Evolutionary conservation across 495 filamentous ascomycete species (phyloP), one percentile per base, ranked within the genome.

Genomic region (Podospora pseudopauciseta): DNA sequence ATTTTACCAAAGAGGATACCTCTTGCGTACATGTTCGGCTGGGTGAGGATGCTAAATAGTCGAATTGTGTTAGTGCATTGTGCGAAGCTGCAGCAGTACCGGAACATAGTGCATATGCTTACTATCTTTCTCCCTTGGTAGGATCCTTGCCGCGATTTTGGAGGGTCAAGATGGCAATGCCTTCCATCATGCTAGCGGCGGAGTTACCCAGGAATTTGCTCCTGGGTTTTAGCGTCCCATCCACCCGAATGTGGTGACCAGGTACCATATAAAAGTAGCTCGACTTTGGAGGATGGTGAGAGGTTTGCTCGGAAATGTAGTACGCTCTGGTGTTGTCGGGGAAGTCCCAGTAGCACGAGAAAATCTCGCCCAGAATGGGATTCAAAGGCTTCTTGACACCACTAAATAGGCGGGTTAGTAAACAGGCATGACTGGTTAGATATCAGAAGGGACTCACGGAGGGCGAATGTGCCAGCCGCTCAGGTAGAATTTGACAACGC

Each of bases 241-340:
- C 95, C 73, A 99, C 96, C 30, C 95, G 87, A 69, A 99, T 97
- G 65, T 94, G 82, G 73, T 98, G 94, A 65, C 94, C 92, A 4
- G 95, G 95, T 3, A 92, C 93, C 91, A 97, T 97, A 81, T 95
- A 99, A 78, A 98, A 99, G 79, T 99, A 99, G 79, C 92, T 96
- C 68, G 94, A 97, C 77, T 99, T 99, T 2, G 95, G 95, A 23
- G 95, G 95, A 74, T 99, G 95, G 78, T 99, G 95, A 19, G 93
- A 99, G 15, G 76, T 78, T 79, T 99, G 95, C 81, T 99, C 95
- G 59, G 95, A 87, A 68, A 99, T 91, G 80, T 98, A 99, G 79
- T 96, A 97, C 70, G 90, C 95, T 72, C 88, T 88, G 7, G 92
- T 95, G 5, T 88, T 84, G 78, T 96, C 92, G 5, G 89, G 86